phyloP scores from a whole-genome alignment of 2,329 filamentous ascomycete species.

The Cucurbitaria berberidis region DNA sequence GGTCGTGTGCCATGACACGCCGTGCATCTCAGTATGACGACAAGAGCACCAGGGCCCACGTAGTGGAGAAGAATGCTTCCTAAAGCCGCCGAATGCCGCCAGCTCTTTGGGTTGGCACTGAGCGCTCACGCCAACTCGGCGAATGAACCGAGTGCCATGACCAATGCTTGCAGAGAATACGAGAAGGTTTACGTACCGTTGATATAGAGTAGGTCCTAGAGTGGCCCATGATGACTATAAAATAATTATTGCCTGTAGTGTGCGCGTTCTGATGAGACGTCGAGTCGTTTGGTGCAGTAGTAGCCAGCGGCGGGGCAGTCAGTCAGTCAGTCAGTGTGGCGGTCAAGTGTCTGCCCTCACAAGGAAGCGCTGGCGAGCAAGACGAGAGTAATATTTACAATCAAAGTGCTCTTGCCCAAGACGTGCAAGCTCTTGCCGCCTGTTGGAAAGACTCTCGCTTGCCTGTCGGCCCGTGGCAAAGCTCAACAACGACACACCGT shows the following conservation, averaged over 20 bases:
- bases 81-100: conserved; percentile 40
- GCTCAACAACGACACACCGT: conserved; percentile 21
- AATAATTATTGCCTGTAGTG: no score
- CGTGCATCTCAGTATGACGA: conserved; percentile 28
- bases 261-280: conserved; percentile 13
- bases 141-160: conserved; percentile 17
- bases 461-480: conserved; percentile 15
- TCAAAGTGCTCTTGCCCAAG: conserved; percentile 16
- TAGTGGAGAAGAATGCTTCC: conserved; percentile 19
- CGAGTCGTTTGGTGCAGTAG: no score
- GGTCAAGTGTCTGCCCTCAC: conserved; percentile 5
- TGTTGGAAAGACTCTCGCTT: conserved; percentile 6
- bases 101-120: conserved; percentile 16
- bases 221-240: conserved; percentile 30
- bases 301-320: background rate
- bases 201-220: conserved; percentile 47
- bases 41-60: conserved; percentile 17
- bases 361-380: background rate
- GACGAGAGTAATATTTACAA: conserved; percentile 7
- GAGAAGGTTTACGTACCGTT: conserved; percentile 36
- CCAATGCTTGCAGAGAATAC: conserved; percentile 12
- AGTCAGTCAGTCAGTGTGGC: conserved; percentile 14
- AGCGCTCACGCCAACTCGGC: conserved; percentile 16
- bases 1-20: conserved; percentile 37
- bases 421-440: conserved; percentile 11